phyloP scores from a whole-genome alignment of 768 basidiomycete genomes.

The Auriscalpium vulgare region DNA sequence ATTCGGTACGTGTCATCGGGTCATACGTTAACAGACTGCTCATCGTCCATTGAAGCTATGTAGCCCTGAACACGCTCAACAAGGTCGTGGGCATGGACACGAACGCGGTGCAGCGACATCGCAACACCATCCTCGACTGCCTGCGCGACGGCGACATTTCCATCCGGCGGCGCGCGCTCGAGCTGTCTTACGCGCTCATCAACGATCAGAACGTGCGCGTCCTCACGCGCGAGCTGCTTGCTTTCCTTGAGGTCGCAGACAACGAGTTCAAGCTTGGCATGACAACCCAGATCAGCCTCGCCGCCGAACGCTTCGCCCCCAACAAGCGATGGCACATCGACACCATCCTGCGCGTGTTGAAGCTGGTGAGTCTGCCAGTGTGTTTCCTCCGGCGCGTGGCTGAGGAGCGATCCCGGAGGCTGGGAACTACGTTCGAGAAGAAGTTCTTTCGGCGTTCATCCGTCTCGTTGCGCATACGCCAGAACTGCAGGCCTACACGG shows the following conservation, averaged over 20 bases:
- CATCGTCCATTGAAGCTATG: conserved; percentile 55
- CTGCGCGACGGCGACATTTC: conserved; percentile 98
- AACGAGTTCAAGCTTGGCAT: conserved; percentile 98
- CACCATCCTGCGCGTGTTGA: conserved; percentile 86
- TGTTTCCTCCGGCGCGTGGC: not conserved
- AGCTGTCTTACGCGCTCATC: conserved; percentile 94
- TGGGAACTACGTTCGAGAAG: conserved; percentile 96
- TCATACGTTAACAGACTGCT: not conserved
- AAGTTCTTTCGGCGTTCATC: conserved; percentile 91
- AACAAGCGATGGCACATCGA: conserved; percentile 99
- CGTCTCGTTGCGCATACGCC: conserved; percentile 95
- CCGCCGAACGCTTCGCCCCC: conserved; percentile 93
- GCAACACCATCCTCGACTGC: conserved; percentile 98
- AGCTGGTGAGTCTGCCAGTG: conserved; percentile 52
- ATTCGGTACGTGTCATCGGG: conserved; percentile 62
- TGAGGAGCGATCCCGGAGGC: conserved; percentile 44
- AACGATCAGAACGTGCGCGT: conserved; percentile 92
- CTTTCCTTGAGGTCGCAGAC: conserved; percentile 96
- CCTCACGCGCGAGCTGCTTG: conserved; percentile 84
- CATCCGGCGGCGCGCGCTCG: conserved; percentile 91
- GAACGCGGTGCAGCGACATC: conserved; percentile 94
- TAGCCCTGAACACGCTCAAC: conserved; percentile 95
- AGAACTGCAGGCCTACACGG: conserved; percentile 91
- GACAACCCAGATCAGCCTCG: conserved; percentile 95
- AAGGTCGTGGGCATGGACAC: conserved; percentile 98